Evolutionary conservation across 441 rosid species (phyloP).

Genomic region (Populus hybrid): DNA sequence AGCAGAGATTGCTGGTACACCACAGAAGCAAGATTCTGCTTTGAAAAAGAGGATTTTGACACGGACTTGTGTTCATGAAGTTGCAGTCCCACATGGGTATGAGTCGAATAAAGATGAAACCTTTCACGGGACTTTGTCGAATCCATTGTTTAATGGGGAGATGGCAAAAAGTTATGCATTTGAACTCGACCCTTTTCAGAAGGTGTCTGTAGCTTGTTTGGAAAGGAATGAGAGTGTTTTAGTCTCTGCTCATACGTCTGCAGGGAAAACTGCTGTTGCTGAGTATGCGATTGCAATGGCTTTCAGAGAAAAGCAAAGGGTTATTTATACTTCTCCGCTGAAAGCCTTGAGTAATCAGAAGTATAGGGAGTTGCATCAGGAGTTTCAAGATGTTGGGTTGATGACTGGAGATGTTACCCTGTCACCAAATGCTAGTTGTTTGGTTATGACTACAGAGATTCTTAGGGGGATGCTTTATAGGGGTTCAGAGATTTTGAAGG

Average conservation of each 20-base stretch:
- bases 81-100: slow-evolving; percentile 72
- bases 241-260: slow-evolving; percentile 98
- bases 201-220: slow-evolving; percentile 82
- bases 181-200: slow-evolving; percentile 88
- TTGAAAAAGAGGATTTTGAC: slow-evolving; percentile 46
- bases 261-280: slow-evolving; percentile 95
- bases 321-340: slow-evolving; percentile 88
- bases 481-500: slow-evolving; percentile 92
- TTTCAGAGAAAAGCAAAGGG: slow-evolving; percentile 90
- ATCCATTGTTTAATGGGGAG: slow-evolving; percentile 65
- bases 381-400: slow-evolving; percentile 91
- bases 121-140: slow-evolving; percentile 64
- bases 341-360: slow-evolving; percentile 98
- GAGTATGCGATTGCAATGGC: slow-evolving; percentile 99
- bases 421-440: slow-evolving; percentile 87
- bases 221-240: slow-evolving; percentile 92
- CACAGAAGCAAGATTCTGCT: slow-evolving; percentile 36
- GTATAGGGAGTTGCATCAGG: slow-evolving; percentile 87
- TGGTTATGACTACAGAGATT: slow-evolving; percentile 97
- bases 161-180: slow-evolving; percentile 80
- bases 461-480: slow-evolving; percentile 93
- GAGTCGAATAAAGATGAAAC: slow-evolving; percentile 56
- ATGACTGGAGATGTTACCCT: slow-evolving; percentile 98
- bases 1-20: neutral
- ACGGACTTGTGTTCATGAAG: slow-evolving; percentile 94